A percentile compares a stretch with the other conserved stretches of the same genome.
phyloP scores from a whole-genome alignment of 2,329 filamentous ascomycete genomes.

The Colletotrichum sp. region DNA sequence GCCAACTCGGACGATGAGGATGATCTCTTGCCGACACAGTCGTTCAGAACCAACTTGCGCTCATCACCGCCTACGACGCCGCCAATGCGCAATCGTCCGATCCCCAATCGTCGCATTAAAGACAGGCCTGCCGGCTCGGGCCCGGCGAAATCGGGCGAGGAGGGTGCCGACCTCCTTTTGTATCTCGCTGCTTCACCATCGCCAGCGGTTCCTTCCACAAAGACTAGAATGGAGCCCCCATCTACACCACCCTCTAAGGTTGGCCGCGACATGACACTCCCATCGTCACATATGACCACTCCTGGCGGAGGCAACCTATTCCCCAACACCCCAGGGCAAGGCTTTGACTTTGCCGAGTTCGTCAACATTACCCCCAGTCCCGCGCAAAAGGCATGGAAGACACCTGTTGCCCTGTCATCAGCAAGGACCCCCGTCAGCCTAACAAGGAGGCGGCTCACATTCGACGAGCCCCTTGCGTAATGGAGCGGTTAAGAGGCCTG shows the following conservation, averaged over 20 bases:
- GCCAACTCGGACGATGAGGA: slow-evolving; percentile 82
- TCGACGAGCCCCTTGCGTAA: slow-evolving; percentile 73
- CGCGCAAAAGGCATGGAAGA: slow-evolving; percentile 88
- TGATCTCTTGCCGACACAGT: slow-evolving; percentile 77
- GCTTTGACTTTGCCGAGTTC: slow-evolving; percentile 95
- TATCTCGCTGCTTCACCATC: slow-evolving; percentile 93
- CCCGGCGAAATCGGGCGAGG: slow-evolving; percentile 70
- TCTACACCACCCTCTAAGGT: slow-evolving; percentile 76
- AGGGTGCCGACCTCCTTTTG: slow-evolving; percentile 80
- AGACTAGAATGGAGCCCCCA: slow-evolving; percentile 67
- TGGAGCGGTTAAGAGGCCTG: neutral
- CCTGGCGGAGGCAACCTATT: slow-evolving; percentile 74
- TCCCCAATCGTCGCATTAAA: slow-evolving; percentile 52
- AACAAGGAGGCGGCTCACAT: slow-evolving; percentile 79
- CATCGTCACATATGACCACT: slow-evolving; percentile 89
- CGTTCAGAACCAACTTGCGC: slow-evolving; percentile 70
- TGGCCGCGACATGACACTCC: slow-evolving; percentile 69
- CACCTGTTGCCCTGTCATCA: slow-evolving; percentile 64
- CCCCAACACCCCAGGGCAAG: slow-evolving; percentile 80
- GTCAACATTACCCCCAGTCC: slow-evolving; percentile 97
- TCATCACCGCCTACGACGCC: slow-evolving; percentile 89
- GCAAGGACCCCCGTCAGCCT: slow-evolving; percentile 67
- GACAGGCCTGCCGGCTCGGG: slow-evolving; percentile 48
- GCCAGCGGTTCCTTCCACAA: slow-evolving; percentile 67
- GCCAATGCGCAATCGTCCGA: slow-evolving; percentile 64